Percentiles rank a stretch among this genome's conserved stretches.
Conservation (phyloP, 176 grass and related monocot genomes). For the Bothriochloa decipiens region DNA sequence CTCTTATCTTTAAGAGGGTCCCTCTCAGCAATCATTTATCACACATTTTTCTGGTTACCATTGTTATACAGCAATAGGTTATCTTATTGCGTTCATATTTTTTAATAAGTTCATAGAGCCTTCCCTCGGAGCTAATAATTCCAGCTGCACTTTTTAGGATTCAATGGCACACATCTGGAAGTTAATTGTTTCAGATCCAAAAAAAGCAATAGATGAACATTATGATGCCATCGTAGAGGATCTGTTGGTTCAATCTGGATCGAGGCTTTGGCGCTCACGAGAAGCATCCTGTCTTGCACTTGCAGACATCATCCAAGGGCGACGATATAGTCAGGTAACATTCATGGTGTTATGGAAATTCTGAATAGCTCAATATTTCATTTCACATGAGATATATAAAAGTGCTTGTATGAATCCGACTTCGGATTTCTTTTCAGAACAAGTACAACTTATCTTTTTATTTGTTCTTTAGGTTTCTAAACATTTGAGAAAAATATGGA, state of each 20-base stretch:
- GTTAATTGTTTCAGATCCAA: slow-evolving; percentile 89
- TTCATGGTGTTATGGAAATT: slow-evolving; percentile 21
- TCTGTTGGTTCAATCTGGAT: slow-evolving; percentile 94
- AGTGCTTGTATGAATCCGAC: slow-evolving; percentile 17
- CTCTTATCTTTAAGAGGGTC: background rate
- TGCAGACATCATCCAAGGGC: slow-evolving; percentile 95
- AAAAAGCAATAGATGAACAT: slow-evolving; percentile 93
- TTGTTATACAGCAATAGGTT: slow-evolving; percentile 2
- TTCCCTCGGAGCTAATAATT: slow-evolving; percentile 42
- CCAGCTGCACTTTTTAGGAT: slow-evolving; percentile 62
- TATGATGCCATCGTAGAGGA: slow-evolving; percentile 87
- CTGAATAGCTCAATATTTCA: slow-evolving; percentile 26
- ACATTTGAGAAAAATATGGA: slow-evolving; percentile 94
- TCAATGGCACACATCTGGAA: slow-evolving; percentile 99
- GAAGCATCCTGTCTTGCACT: slow-evolving; percentile 98
- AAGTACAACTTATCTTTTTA: slow-evolving; percentile 18
- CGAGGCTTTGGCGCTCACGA: slow-evolving; percentile 94
- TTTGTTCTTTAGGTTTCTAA: slow-evolving; percentile 69
- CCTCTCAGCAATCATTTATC: background rate
- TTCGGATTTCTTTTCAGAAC: slow-evolving; percentile 27
- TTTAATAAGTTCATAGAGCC: slow-evolving; percentile 11
- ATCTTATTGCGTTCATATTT: slow-evolving; percentile 20
- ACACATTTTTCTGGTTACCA: background rate
- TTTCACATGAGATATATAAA: slow-evolving; percentile 19
- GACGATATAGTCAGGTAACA: slow-evolving; percentile 81